phyloP scores from a whole-genome alignment of 2,329 filamentous ascomycete species.

The Didymella glomerata region DNA sequence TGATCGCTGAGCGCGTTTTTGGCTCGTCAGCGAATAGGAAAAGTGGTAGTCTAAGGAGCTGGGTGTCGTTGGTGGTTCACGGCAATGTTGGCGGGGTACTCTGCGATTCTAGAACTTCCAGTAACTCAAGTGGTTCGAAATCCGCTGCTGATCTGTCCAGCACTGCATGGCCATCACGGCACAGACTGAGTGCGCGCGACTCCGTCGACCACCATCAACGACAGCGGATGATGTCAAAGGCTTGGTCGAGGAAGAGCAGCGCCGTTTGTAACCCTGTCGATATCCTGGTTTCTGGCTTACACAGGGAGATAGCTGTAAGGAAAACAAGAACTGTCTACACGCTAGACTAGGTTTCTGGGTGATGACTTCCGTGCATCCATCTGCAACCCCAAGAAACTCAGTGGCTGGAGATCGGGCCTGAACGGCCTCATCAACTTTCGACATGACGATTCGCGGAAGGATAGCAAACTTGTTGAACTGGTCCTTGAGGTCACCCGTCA shows the following conservation, averaged over 20 bases:
- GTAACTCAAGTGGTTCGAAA: neutral
- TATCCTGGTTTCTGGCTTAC: constrained; percentile 3
- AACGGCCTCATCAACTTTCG: constrained; percentile 5
- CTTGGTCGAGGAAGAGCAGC: constrained; percentile 11
- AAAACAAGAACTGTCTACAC: constrained; percentile 21
- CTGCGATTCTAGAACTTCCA: constrained; percentile 15
- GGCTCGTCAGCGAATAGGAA: constrained; percentile 12
- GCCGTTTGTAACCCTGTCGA: constrained; percentile 13
- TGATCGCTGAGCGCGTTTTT: constrained; percentile 3
- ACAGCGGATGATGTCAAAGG: constrained; percentile 18
- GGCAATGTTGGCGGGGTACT: constrained; percentile 3
- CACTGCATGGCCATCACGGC: constrained; percentile 7
- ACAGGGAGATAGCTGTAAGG: constrained; percentile 7
- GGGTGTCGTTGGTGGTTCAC: constrained; percentile 6
- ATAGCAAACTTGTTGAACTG: neutral
- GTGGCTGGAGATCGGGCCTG: constrained; percentile 11
- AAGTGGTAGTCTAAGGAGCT: constrained; percentile 1
- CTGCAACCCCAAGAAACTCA: neutral
- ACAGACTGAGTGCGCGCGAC: constrained; percentile 2
- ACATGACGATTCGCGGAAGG: neutral
- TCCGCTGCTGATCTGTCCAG: constrained; percentile 11
- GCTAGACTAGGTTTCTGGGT: constrained; percentile 19
- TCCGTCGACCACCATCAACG: constrained; percentile 1
- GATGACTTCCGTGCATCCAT: constrained; percentile 9
- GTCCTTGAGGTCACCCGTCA: neutral